Conservation (phyloP, 1,139 yeast species). For the Geotrichum europaeum region DNA sequence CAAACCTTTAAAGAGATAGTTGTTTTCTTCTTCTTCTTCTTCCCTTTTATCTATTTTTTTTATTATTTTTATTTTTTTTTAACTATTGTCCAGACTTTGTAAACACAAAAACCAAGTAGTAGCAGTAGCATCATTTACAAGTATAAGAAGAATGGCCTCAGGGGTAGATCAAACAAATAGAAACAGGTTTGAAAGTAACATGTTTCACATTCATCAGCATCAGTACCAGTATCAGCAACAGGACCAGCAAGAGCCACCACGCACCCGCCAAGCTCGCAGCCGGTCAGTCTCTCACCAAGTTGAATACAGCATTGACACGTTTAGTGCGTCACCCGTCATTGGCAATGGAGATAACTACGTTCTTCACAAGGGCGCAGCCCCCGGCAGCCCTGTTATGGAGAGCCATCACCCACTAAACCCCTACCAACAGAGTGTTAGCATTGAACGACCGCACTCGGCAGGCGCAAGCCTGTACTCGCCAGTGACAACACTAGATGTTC, state of each 20-base stretch:
- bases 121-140: not conserved
- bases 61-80: too few species aligned
- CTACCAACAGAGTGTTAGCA: not conserved
- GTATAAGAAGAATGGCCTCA: not conserved
- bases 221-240: not conserved
- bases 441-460: constrained; percentile 3
- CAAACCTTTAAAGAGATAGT: too few species aligned
- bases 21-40: too few species aligned
- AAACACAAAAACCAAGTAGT: not conserved
- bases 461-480: constrained; percentile 4
- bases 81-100: not conserved
- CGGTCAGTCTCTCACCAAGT: constrained; percentile 5
- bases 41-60: too few species aligned
- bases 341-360: not conserved
- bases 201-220: not conserved
- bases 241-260: not conserved
- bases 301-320: not conserved
- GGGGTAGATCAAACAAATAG: not conserved
- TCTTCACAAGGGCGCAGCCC: not conserved
- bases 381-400: not conserved
- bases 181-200: not conserved
- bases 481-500: not conserved
- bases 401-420: not conserved
- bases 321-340: not conserved
- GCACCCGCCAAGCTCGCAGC: constrained; percentile 4